Conservation (phyloP, 2,329 filamentous ascomycete genomes). For the Penicillium sp. region DNA sequence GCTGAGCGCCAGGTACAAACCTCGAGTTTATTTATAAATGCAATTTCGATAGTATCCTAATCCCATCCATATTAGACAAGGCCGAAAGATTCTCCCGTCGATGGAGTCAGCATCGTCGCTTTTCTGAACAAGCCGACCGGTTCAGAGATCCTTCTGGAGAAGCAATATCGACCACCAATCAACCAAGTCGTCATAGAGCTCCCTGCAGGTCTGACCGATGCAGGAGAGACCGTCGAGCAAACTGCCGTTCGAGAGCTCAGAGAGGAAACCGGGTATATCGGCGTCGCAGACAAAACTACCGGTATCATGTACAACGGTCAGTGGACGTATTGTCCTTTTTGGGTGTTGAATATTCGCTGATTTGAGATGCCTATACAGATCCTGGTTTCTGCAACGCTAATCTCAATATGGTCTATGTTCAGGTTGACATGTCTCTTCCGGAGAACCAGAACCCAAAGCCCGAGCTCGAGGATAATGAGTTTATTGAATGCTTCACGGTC, state of each 20-base stretch:
- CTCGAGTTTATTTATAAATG: neutral
- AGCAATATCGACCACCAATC: constrained; percentile 60
- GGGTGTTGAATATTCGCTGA: neutral
- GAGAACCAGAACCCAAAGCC: constrained; percentile 68
- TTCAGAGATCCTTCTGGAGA: constrained; percentile 51
- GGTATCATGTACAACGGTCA: constrained; percentile 46
- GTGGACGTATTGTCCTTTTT: neutral
- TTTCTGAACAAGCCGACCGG: constrained; percentile 55
- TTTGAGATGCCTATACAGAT: constrained; percentile 29
- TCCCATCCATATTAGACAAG: constrained; percentile 10
- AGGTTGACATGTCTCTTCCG: constrained; percentile 65
- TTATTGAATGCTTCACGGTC: constrained; percentile 74
- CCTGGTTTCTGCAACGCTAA: constrained; percentile 51
- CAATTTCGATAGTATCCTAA: constrained; percentile 2
- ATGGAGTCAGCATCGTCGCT: constrained; percentile 59
- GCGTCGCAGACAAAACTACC: constrained; percentile 39
- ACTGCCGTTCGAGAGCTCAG: constrained; percentile 58
- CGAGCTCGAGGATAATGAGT: constrained; percentile 73
- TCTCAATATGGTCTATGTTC: constrained; percentile 63
- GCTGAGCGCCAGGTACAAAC: constrained; percentile 41
- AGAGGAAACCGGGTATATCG: constrained; percentile 64
- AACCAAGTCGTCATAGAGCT: constrained; percentile 59
- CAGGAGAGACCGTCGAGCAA: constrained; percentile 54
- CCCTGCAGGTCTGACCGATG: constrained; percentile 59
- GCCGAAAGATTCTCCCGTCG: constrained; percentile 27